Evolutionary conservation across 768 basidiomycete species (phyloP).

Genomic region (Pisolithus tinctorius): DNA sequence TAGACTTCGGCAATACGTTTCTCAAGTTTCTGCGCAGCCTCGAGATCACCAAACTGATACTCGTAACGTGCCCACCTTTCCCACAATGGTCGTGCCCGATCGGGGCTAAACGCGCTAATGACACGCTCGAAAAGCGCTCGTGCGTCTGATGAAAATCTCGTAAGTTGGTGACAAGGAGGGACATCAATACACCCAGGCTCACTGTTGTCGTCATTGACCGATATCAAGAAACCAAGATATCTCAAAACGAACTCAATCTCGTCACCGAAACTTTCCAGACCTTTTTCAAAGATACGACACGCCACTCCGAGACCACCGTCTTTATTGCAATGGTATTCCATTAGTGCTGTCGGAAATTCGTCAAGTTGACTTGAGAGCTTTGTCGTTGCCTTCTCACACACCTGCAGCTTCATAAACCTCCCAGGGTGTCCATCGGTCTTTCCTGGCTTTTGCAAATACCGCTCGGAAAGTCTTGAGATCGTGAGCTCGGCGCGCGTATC

Average conservation of each 20-base stretch:
- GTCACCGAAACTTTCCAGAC: conserved; percentile 74
- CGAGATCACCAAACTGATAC: conserved; percentile 90
- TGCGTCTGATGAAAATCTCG: conserved; percentile 56
- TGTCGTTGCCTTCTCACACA: conserved; percentile 22
- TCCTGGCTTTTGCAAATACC: conserved; percentile 78
- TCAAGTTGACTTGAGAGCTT: conserved; percentile 1
- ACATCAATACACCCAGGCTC: conserved; percentile 23
- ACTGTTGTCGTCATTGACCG: conserved; percentile 95
- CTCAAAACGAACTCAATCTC: conserved; percentile 82
- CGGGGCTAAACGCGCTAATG: conserved; percentile 68
- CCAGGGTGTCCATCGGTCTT: conserved; percentile 75
- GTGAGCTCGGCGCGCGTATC: conserved; percentile 84
- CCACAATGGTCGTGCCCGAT: conserved; percentile 83
- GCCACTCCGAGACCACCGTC: conserved; percentile 68
- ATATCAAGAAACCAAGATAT: conserved; percentile 90
- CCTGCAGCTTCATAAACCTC: conserved; percentile 91
- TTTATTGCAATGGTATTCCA: conserved; percentile 90
- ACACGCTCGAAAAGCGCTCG: conserved; percentile 92
- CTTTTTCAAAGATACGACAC: conserved; percentile 89
- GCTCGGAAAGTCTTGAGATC: conserved; percentile 73
- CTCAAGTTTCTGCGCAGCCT: conserved; percentile 83
- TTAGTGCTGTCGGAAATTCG: conserved; percentile 52
- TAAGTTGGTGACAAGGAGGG: background rate
- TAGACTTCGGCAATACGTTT: conserved; percentile 84
- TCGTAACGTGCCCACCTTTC: conserved; percentile 95